Evolutionary conservation across 2,329 filamentous ascomycete species (phyloP).

Genomic region (Penicillium sp.): DNA sequence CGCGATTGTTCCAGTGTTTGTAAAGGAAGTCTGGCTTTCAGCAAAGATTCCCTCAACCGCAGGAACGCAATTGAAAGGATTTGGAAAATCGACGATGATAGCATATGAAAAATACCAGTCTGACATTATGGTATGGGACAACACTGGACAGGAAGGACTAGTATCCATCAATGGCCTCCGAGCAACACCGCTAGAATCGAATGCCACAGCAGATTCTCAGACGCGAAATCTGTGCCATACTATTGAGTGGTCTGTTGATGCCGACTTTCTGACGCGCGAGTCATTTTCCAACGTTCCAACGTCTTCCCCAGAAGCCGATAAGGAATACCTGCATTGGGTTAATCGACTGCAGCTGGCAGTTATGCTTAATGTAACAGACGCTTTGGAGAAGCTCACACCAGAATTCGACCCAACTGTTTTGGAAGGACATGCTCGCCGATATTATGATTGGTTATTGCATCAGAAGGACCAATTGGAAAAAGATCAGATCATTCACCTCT

Average conservation of each 20-base stretch:
- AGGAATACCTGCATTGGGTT: constrained; percentile 17
- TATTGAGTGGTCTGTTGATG: constrained; percentile 22
- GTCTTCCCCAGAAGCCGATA: constrained; percentile 7
- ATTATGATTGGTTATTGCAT: constrained; percentile 27
- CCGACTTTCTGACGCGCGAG: constrained; percentile 1
- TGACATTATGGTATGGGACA: constrained; percentile 21
- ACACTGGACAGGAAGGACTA: constrained; percentile 9
- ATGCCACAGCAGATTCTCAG: constrained; percentile 13
- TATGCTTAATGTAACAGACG: constrained; percentile 27
- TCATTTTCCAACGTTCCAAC: neutral
- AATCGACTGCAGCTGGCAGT: constrained; percentile 26
- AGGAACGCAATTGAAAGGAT: constrained; percentile 20
- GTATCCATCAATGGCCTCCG: constrained; percentile 25
- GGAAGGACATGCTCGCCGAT: constrained; percentile 25
- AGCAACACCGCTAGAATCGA: constrained; percentile 25
- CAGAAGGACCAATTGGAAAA: constrained; percentile 17
- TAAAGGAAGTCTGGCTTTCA: constrained; percentile 31
- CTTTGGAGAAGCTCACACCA: constrained; percentile 19
- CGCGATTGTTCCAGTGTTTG: constrained; percentile 28
- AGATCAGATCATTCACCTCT: constrained; percentile 23
- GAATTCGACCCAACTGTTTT: constrained; percentile 16
- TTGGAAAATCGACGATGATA: constrained; percentile 22
- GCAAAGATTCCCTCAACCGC: constrained; percentile 20
- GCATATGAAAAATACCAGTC: constrained; percentile 20
- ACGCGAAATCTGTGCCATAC: constrained; percentile 21